A percentile compares a stretch with the other conserved stretches of the same genome.
Conservation (phyloP, 345 rosid species). For the Corchorus capsularis region DNA sequence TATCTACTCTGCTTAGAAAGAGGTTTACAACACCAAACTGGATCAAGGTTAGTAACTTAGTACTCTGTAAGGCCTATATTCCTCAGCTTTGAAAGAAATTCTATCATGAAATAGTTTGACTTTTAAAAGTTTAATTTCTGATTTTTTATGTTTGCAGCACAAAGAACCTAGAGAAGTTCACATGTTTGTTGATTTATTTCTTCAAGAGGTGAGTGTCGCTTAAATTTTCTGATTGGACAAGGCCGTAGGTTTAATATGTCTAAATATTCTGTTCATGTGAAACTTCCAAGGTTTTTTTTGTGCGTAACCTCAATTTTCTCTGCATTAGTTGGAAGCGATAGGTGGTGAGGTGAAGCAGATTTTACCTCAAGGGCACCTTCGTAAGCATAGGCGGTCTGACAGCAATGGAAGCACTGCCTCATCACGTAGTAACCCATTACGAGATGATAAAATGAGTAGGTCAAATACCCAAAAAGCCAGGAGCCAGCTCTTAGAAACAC, state of each 20-base stretch:
- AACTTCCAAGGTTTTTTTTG: background rate
- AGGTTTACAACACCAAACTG: slow-evolving; percentile 96
- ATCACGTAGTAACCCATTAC: slow-evolving; percentile 79
- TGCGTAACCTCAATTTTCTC: slow-evolving; percentile 3
- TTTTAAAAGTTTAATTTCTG: slow-evolving; percentile 24
- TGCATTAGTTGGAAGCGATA: slow-evolving; percentile 64
- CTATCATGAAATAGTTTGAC: slow-evolving; percentile 17
- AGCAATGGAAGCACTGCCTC: slow-evolving; percentile 95
- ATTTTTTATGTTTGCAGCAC: slow-evolving; percentile 61
- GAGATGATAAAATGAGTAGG: slow-evolving; percentile 71
- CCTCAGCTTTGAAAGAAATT: slow-evolving; percentile 7
- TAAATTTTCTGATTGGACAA: background rate
- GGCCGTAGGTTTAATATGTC: background rate
- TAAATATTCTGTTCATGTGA: background rate
- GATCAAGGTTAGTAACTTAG: slow-evolving; percentile 78
- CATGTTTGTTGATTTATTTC: slow-evolving; percentile 92
- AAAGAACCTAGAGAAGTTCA: slow-evolving; percentile 99
- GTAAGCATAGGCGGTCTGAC: slow-evolving; percentile 83
- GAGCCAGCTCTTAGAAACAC: slow-evolving; percentile 98
- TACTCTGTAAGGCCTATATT: slow-evolving; percentile 19
- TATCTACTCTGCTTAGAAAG: slow-evolving; percentile 83
- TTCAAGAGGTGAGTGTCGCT: slow-evolving; percentile 71
- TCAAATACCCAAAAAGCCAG: slow-evolving; percentile 78
- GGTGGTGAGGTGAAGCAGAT: slow-evolving; percentile 81
- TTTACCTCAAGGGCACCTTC: slow-evolving; percentile 71